phyloP scores from a whole-genome alignment of 2,329 filamentous ascomycete species.

The Macrophomina pseudophaseolina region DNA sequence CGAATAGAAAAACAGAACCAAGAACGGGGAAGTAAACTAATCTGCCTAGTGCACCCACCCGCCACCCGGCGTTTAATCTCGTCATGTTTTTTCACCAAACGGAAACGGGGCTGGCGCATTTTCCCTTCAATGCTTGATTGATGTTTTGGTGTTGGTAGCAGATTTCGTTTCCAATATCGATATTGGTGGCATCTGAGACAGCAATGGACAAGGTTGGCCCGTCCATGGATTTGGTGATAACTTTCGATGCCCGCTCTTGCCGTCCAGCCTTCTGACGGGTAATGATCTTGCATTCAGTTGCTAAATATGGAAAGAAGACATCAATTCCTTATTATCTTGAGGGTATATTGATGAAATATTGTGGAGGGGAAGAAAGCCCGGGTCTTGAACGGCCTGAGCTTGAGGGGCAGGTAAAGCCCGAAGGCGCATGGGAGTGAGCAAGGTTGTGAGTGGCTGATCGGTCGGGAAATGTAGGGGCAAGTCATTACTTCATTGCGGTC shows the following conservation, averaged over 20 bases:
- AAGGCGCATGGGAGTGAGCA: neutral
- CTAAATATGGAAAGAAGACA: slow-evolving; percentile 2
- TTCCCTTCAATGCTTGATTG: no score
- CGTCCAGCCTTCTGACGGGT: neutral
- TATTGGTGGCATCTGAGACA: neutral
- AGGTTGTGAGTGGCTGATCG: neutral
- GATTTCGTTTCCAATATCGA: neutral
- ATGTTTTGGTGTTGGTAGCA: neutral
- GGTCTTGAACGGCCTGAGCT: neutral
- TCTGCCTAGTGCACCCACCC: no score
- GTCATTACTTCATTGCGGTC: slow-evolving; percentile 3
- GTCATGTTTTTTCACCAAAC: no score
- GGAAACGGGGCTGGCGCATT: no score
- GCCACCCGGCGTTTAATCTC: no score
- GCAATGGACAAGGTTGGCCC: neutral
- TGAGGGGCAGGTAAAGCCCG: neutral
- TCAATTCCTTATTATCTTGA: neutral
- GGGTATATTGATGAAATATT: neutral
- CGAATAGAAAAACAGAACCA: no score
- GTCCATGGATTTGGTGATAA: neutral
- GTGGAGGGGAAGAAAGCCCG: neutral
- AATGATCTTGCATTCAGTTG: neutral
- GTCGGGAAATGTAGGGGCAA: slow-evolving; percentile 2
- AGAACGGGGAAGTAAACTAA: no score
- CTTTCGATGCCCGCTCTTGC: neutral